Base-by-base conservation (phyloP, 2,329 filamentous ascomycete species). In the Plenodomus lindquistii region DNA sequence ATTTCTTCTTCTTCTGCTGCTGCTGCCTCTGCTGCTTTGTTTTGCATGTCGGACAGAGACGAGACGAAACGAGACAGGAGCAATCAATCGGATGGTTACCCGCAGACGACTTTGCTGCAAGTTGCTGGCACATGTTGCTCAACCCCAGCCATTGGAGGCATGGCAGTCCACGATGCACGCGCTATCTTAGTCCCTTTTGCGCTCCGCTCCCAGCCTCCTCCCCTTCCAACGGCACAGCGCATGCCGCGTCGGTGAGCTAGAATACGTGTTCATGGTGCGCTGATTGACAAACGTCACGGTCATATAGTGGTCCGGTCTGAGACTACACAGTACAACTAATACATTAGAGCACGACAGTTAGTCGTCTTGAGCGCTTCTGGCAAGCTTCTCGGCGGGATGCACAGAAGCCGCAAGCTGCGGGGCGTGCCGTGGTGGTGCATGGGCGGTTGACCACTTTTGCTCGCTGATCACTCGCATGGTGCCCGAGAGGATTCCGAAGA, bases 181-280 rank as follows among this genome's bases (percentile, higher is more conserved):
- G 37, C 40, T 36, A 21, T 37, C 20, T 19, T 35, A 48, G 34
- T n/a, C n/a, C n/a, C n/a, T n/a, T n/a, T n/a, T n/a, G n/a, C n/a
- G n/a, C n/a, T n/a, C n/a, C n/a, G n/a, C n/a, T n/a, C n/a, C n/a
- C n/a, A n/a, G n/a, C n/a, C n/a, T n/a, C n/a, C n/a, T n/a, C n/a
- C 35, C 45, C 41, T 39, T 40, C 35, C 6, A 7, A 4, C 11
- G 9, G 53, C 40, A 47, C 41, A 48, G 42, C 46, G 46, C 47
- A 37, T 36, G 44, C 27, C 36, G 45, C 40, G 42, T 46, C 50
- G 41, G 43, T 35, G 18, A 37, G 24, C 22, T 34, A 37, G 41
- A 42, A 42, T 52, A 57, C 57, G 50, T 59, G 53, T 54, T 46
- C 43, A 40, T 44, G 38, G 27, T 51, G 47, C n/a, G n/a, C 44